Conservation (phyloP, 306 rosid species). For the Ceratonia siliqua region DNA sequence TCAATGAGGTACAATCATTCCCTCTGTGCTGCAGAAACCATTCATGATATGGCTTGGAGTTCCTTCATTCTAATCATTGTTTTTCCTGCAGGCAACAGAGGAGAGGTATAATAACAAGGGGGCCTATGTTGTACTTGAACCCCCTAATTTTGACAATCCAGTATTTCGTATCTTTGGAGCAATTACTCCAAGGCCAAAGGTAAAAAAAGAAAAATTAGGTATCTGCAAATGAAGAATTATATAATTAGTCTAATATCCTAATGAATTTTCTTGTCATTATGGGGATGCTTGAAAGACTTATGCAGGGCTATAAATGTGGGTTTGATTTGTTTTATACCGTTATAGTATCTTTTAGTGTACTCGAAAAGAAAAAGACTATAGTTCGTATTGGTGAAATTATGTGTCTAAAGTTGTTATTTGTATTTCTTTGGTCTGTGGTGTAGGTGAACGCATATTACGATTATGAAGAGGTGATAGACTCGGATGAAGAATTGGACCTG, state of each 20-base stretch:
- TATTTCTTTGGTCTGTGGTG: conserved; percentile 26
- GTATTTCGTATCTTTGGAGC: conserved; percentile 72
- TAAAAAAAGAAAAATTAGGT: conserved; percentile 23
- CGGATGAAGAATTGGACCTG: conserved; percentile 85
- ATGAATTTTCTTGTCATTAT: neutral
- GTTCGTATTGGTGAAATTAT: neutral
- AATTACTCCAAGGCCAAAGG: conserved; percentile 82
- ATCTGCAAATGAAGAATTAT: neutral
- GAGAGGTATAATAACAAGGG: conserved; percentile 79
- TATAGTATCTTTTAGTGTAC: no score
- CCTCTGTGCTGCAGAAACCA: neutral
- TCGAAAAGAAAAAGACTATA: neutral
- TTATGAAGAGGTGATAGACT: conserved; percentile 72
- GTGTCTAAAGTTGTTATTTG: neutral
- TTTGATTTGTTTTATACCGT: conserved; percentile 1
- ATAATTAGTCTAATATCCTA: neutral
- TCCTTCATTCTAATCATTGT: conserved; percentile 11
- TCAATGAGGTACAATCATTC: neutral
- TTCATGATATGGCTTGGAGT: neutral
- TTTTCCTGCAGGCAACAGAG: conserved; percentile 58
- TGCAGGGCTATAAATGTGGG: neutral
- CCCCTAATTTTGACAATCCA: conserved; percentile 78
- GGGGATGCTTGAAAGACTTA: neutral
- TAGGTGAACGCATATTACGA: conserved; percentile 76
- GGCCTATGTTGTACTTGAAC: conserved; percentile 73